Percentiles rank a stretch among this genome's conserved stretches.
Conservation (phyloP, 2,329 filamentous ascomycete genomes). For the Colletotrichum sp. region DNA sequence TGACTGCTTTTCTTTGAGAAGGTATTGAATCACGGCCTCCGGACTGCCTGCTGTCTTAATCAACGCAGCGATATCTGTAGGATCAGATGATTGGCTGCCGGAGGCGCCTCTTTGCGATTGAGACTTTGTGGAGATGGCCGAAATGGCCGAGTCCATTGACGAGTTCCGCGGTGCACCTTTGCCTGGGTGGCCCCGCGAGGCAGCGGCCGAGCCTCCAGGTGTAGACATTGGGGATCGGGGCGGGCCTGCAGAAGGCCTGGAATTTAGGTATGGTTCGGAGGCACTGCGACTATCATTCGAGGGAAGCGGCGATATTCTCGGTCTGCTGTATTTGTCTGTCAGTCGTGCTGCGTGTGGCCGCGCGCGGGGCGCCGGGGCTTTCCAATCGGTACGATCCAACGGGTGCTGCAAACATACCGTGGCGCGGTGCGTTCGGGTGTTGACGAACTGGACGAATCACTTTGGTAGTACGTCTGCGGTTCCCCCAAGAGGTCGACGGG, state of each 20-base stretch:
- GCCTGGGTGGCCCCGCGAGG: slow-evolving; percentile 42
- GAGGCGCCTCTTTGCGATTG: slow-evolving; percentile 63
- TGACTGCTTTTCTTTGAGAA: slow-evolving; percentile 90
- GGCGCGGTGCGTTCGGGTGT: slow-evolving; percentile 34
- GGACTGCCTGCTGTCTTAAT: slow-evolving; percentile 86
- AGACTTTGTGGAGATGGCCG: slow-evolving; percentile 69
- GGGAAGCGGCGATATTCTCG: slow-evolving; percentile 28
- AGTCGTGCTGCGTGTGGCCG: slow-evolving; percentile 4
- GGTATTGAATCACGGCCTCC: slow-evolving; percentile 85
- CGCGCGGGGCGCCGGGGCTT: background rate
- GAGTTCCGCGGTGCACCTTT: slow-evolving; percentile 70
- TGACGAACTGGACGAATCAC: slow-evolving; percentile 38
- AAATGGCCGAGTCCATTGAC: slow-evolving; percentile 94
- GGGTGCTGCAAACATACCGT: slow-evolving; percentile 31
- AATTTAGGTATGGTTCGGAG: slow-evolving; percentile 46
- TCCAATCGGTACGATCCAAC: background rate
- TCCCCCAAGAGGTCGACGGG: slow-evolving; percentile 18
- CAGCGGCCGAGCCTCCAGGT: slow-evolving; percentile 53
- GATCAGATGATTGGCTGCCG: slow-evolving; percentile 58
- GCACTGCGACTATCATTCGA: slow-evolving; percentile 57
- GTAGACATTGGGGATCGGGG: slow-evolving; percentile 40
- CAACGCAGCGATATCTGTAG: slow-evolving; percentile 78
- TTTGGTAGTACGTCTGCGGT: slow-evolving; percentile 39
- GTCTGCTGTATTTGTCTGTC: slow-evolving; percentile 26
- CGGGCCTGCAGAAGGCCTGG: slow-evolving; percentile 47